Evolutionary conservation across 2,329 filamentous ascomycete species (phyloP).

Genomic region (Polytolypa hystricis): DNA sequence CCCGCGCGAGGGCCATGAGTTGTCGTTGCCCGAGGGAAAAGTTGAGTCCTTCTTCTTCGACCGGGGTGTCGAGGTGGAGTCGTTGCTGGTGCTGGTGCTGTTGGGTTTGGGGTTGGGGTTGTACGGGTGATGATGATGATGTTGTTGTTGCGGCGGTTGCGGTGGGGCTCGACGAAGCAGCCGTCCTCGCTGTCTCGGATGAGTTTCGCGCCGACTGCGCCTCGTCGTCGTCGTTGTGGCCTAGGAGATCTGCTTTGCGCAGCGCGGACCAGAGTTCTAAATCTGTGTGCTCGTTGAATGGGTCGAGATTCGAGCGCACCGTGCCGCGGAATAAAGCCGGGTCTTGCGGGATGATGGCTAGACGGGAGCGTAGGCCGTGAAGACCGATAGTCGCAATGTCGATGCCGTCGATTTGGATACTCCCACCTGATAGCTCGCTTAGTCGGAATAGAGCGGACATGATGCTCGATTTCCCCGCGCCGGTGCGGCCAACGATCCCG

Average conservation of each 20-base stretch:
- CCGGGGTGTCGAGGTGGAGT: conserved; percentile 70
- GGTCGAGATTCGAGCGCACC: conserved; percentile 35
- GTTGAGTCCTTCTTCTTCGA: conserved; percentile 92
- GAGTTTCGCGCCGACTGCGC: conserved; percentile 37
- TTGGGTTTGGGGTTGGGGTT: conserved; percentile 7
- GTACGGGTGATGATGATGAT: conserved; percentile 3
- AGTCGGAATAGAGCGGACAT: conserved; percentile 37
- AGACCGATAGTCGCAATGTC: conserved; percentile 32
- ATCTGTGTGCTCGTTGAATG: conserved; percentile 35
- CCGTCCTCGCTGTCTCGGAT: background rate
- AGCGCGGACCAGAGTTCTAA: conserved; percentile 38
- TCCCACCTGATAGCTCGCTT: conserved; percentile 30
- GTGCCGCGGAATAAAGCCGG: conserved; percentile 36
- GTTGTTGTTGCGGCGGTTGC: conserved; percentile 12
- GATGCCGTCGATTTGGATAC: conserved; percentile 33
- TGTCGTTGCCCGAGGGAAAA: conserved; percentile 93
- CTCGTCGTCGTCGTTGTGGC: conserved; percentile 35
- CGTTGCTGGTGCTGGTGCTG: conserved; percentile 29
- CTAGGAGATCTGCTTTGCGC: conserved; percentile 36
- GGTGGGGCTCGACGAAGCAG: conserved; percentile 6
- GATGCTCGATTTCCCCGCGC: conserved; percentile 37
- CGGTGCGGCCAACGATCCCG: conserved; percentile 37
- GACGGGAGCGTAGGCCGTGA: conserved; percentile 30
- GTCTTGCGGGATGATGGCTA: conserved; percentile 38
- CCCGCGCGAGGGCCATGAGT: conserved; percentile 85